phyloP scores from a whole-genome alignment of 495 filamentous ascomycete genomes.

The Mytilinidion resinicola region DNA sequence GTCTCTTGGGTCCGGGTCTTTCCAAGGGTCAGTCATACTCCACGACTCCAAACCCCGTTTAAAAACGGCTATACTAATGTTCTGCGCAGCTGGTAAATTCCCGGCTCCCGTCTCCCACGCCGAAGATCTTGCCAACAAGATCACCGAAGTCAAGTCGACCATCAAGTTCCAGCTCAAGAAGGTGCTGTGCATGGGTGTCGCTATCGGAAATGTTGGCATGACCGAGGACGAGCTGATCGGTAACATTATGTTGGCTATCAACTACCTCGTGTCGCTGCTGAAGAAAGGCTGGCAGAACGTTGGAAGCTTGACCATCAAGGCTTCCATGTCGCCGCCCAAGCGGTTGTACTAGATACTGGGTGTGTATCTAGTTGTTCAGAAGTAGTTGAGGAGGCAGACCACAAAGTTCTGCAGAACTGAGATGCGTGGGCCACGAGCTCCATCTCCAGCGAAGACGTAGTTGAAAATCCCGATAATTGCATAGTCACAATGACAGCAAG shows the following conservation, averaged over 20 bases:
- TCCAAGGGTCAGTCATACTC: slow-evolving; percentile 72
- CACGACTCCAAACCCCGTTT: slow-evolving; percentile 5
- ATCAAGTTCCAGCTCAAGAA: slow-evolving; percentile 99
- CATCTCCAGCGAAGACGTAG: too few species aligned
- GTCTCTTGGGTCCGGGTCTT: slow-evolving; percentile 96
- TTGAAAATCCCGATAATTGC: too few species aligned
- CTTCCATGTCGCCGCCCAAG: slow-evolving; percentile 96
- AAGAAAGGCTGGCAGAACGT: slow-evolving; percentile 99
- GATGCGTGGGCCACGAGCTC: background rate
- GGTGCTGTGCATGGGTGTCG: slow-evolving; percentile 98
- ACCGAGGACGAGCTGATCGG: slow-evolving; percentile 88
- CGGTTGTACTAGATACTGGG: slow-evolving; percentile 72
- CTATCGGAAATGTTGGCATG: slow-evolving; percentile 97
- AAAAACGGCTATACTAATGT: slow-evolving; percentile 20
- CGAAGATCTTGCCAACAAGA: slow-evolving; percentile 87
- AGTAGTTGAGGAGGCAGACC: background rate
- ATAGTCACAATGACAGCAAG: too few species aligned
- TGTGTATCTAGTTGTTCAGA: background rate
- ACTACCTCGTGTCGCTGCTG: slow-evolving; percentile 95
- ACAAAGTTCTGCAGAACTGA: background rate
- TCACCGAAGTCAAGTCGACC: slow-evolving; percentile 98
- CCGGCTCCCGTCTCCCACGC: slow-evolving; percentile 92
- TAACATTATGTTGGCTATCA: slow-evolving; percentile 98
- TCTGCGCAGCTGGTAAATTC: slow-evolving; percentile 84
- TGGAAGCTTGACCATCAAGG: slow-evolving; percentile 97